Evolutionary conservation across 805 yeast species (phyloP).

Genomic region (Maudiozyma serrabonitensis): DNA sequence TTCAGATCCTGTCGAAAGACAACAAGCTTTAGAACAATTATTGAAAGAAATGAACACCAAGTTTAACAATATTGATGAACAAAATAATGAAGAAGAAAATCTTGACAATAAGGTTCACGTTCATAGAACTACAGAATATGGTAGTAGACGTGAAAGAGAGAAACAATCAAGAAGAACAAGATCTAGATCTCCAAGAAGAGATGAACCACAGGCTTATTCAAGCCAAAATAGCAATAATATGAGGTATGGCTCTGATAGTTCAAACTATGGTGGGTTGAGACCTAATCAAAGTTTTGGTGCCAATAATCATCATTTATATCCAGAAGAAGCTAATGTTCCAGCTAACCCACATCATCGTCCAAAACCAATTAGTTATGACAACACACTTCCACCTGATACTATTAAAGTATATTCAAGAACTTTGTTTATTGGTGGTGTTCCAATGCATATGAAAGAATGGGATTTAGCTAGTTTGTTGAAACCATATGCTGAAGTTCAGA

Average conservation of each 20-base stretch:
- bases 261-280: not conserved
- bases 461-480: conserved; percentile 61
- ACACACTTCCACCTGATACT: conserved; percentile 62
- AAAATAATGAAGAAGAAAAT: conserved; percentile 12
- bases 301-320: conserved; percentile 28
- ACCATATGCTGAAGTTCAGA: conserved; percentile 87
- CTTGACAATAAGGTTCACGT: not conserved
- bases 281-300: conserved; percentile 8
- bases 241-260: not conserved
- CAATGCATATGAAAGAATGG: conserved; percentile 67
- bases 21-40: conserved; percentile 34
- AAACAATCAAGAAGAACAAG: conserved; percentile 35
- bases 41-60: conserved; percentile 27
- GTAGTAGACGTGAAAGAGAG: conserved; percentile 29
- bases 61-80: not conserved
- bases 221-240: not conserved
- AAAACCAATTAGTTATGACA: conserved; percentile 63
- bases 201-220: not conserved
- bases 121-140: conserved; percentile 23
- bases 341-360: conserved; percentile 70
- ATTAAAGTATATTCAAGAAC: conserved; percentile 84
- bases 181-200: conserved; percentile 39
- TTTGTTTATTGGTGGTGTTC: conserved; percentile 88
- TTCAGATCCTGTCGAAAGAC: conserved; percentile 29
- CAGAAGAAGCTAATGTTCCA: conserved; percentile 54